Base-by-base conservation (phyloP, 2,329 filamentous ascomycete species). In the Beauveria sp. region DNA sequence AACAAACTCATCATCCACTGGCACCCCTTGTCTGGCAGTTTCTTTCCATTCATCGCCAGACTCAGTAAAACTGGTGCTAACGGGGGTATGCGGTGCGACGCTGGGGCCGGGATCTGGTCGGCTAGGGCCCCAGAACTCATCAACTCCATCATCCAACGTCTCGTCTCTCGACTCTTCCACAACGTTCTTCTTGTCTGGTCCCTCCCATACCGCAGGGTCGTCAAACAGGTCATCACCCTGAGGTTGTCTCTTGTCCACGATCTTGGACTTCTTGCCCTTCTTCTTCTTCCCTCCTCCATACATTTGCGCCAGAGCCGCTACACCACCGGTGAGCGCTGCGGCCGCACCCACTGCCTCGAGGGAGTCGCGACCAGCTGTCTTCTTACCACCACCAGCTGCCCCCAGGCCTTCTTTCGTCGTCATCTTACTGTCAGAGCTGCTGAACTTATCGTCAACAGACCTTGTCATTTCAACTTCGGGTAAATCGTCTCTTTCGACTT, bases 171-270 rank as follows among this genome's bases (percentile, higher is more conserved):
- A 55, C 43, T 63, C 64, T 47, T 67, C 69, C 53, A 70, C 65
- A 18, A 74, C 43, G 8, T 64, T 63, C 62, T 72, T 77, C 63
- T 72, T 73, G 50, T 79, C 74, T 14, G 72, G 71, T 26, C 73
- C 75, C 66, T 80, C 76, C 77, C 76, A 78, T 28, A 79, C 67
- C 18, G 72, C 69, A 55, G 75, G 69, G 64, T 79, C 75, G 63
- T 80, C 75, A 67, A 79, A 77, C 34, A 77, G 66, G 64, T 79
- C 76, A 50, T 80, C 76, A 16, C 75, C 73, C 54, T 68, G 68
- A 14, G 71, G 61, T 41, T 71, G 67, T 63, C 73, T 71, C 63
- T 75, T 75, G 64, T 79, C 77, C 62, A 74, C 68, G 52, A 69
- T 69, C 68, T 74, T 74, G 63, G 73, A 73, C 55, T 75, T 72